Evolutionary conservation across 2,329 filamentous ascomycete species (phyloP).

Genomic region (Ceratocystis ficicola): DNA sequence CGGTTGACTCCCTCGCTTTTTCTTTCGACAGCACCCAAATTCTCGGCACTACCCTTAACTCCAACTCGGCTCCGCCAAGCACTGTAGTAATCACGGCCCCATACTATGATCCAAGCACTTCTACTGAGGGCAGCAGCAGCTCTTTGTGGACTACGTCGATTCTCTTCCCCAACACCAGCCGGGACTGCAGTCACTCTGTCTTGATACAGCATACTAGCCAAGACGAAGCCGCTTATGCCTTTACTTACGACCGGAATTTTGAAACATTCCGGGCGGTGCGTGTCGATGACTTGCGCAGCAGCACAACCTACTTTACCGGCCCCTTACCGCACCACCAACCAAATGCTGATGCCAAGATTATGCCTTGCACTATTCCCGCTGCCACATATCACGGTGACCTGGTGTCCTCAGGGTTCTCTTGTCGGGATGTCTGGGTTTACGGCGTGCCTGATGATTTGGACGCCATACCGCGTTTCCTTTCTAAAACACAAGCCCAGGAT

Average conservation of each 20-base stretch:
- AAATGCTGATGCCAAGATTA: constrained; percentile 44
- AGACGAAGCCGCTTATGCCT: constrained; percentile 61
- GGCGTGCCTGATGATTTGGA: constrained; percentile 64
- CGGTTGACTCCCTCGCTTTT: constrained; percentile 61
- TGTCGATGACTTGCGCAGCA: constrained; percentile 61
- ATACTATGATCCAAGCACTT: constrained; percentile 61
- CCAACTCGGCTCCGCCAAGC: constrained; percentile 42
- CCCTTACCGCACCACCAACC: constrained; percentile 38
- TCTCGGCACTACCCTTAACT: constrained; percentile 58
- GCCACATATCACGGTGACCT: constrained; percentile 59
- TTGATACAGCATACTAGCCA: constrained; percentile 49
- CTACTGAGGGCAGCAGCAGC: constrained; percentile 54
- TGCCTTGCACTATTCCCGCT: constrained; percentile 57
- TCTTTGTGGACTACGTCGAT: constrained; percentile 79
- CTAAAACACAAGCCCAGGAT: constrained; percentile 23
- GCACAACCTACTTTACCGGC: constrained; percentile 67
- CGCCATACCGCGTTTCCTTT: constrained; percentile 38
- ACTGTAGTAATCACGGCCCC: constrained; percentile 69
- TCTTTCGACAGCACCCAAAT: constrained; percentile 68
- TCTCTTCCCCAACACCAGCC: constrained; percentile 67
- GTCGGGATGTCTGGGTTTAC: constrained; percentile 65
- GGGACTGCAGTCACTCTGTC: constrained; percentile 65
- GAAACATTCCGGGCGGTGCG: constrained; percentile 68
- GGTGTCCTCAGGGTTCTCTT: constrained; percentile 60
- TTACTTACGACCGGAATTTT: constrained; percentile 64